phyloP scores from a whole-genome alignment of 805 yeast genomes.

The Starmera quercuum region DNA sequence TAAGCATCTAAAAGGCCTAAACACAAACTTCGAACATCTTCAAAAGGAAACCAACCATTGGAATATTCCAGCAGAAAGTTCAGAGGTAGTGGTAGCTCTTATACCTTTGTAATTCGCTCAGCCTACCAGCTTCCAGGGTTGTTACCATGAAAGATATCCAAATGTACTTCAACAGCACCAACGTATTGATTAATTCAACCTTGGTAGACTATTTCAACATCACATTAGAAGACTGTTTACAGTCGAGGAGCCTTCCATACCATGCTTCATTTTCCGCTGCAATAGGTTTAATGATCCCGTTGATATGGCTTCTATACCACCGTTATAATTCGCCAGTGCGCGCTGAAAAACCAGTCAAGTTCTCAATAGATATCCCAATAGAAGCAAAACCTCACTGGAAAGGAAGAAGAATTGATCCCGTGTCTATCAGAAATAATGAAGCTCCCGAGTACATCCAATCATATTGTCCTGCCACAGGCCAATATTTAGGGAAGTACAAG shows the following conservation, averaged over 20 bases:
- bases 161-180: conserved; percentile 1
- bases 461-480: conserved; percentile 96
- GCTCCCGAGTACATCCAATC: conserved; percentile 70
- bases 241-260: conserved; percentile 6
- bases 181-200: conserved; percentile 14
- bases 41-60: no score
- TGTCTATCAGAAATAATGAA: conserved; percentile 46
- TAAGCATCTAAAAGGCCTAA: no score
- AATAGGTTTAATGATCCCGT: conserved; percentile 7
- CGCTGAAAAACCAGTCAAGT: conserved; percentile 27
- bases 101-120: no score
- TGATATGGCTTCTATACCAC: conserved; percentile 8
- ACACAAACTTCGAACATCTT: no score
- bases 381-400: conserved; percentile 90
- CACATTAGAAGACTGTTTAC: conserved; percentile 14
- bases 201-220: conserved; percentile 12
- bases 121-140: no score
- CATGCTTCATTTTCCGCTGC: conserved; percentile 13
- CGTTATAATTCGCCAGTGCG: conserved; percentile 4
- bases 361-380: conserved; percentile 55
- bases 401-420: conserved; percentile 67
- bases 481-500: conserved; percentile 64
- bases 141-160: conserved; percentile 1
- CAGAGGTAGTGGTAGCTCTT: no score
- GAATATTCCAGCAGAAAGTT: no score